phyloP scores from a whole-genome alignment of 352 stramenopile genomes.

The Thraustochytrium sp. region DNA sequence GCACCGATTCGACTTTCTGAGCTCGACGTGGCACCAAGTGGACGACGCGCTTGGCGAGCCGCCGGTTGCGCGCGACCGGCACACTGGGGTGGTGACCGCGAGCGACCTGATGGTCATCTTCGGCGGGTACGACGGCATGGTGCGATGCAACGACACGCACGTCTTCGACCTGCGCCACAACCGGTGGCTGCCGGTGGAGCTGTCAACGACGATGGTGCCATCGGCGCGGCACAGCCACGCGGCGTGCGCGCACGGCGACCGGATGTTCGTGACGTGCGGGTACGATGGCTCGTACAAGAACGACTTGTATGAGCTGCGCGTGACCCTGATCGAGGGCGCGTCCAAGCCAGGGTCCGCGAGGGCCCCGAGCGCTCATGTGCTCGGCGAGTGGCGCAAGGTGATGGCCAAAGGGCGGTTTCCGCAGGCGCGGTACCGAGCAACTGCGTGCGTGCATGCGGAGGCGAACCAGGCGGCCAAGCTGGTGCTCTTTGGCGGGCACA shows the following conservation, averaged over 20 bases:
- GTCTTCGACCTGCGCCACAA: slow-evolving; percentile 85
- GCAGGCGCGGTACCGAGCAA: slow-evolving; percentile 62
- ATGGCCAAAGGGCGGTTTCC: slow-evolving; percentile 57
- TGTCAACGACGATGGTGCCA: slow-evolving; percentile 54
- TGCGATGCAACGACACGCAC: slow-evolving; percentile 93
- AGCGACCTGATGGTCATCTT: slow-evolving; percentile 78
- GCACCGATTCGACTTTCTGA: slow-evolving; percentile 91
- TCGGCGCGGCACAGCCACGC: slow-evolving; percentile 94
- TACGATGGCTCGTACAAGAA: slow-evolving; percentile 76
- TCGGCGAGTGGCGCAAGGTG: slow-evolving; percentile 10
- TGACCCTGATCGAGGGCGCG: not conserved
- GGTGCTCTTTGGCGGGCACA: slow-evolving; percentile 93
- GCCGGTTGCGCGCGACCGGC: not conserved
- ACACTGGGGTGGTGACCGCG: slow-evolving; percentile 4
- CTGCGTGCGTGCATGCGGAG: not conserved
- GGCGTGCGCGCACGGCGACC: slow-evolving; percentile 81
- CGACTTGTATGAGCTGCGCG: slow-evolving; percentile 66
- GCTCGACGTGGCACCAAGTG: not conserved
- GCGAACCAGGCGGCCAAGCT: slow-evolving; percentile 51
- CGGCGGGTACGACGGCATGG: slow-evolving; percentile 91
- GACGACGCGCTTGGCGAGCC: not conserved
- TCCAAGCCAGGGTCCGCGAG: not conserved
- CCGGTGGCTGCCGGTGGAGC: not conserved
- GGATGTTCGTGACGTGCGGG: slow-evolving; percentile 88
- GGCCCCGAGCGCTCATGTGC: not conserved